Evolutionary conservation across 306 rosid genomes (phyloP), one percentile per base, ranked within the genome.

Genomic region (Betula pendula): DNA sequence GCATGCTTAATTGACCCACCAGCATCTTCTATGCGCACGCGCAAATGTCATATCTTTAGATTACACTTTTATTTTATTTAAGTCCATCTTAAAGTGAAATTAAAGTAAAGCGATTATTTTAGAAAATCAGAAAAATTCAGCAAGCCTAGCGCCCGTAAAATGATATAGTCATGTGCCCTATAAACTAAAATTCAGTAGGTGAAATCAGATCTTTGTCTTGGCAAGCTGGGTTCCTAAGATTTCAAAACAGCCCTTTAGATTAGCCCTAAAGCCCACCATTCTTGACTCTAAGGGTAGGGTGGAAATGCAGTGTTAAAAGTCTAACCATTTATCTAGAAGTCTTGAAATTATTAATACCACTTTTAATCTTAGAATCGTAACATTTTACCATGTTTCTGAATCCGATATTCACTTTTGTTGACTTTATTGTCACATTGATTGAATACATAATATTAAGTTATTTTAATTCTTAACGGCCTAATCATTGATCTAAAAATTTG

Each of bases 1-100:
- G 89, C 86, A 86, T 79, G 92, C 84, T 83, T 84, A 82, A 75
- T 58, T 77, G 81, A 83, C 90, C 92, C 92, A 84, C 89, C 78
- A 10, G 53, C 80, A 56, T 80, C 72, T 82, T 80, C 70, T 78
- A 80, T 56, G 85, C 79, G 97, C 96, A 89, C 90, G 93, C 93
- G 88, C 82, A 82, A 75, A 79, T 73, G 84, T 86, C 90, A 81
- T 84, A 67, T 89, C 90, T 70, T 77, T 80, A 84, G 86, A 82
- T 83, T 84, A 75, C 81, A 76, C 87, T 83, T 83, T 78, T 74
- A 59, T 63, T 33, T 83, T 38, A 35, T 33, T 83, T 38, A 35
- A 35, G 40, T 79, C 47, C 59, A 74, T 55, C 27, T 43, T 75
- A 85, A 82, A 83, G 90, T 88, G 75, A 27, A 82, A 68, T 75